phyloP scores from a whole-genome alignment of 306 rosid species.

The Vigna trinervia region DNA sequence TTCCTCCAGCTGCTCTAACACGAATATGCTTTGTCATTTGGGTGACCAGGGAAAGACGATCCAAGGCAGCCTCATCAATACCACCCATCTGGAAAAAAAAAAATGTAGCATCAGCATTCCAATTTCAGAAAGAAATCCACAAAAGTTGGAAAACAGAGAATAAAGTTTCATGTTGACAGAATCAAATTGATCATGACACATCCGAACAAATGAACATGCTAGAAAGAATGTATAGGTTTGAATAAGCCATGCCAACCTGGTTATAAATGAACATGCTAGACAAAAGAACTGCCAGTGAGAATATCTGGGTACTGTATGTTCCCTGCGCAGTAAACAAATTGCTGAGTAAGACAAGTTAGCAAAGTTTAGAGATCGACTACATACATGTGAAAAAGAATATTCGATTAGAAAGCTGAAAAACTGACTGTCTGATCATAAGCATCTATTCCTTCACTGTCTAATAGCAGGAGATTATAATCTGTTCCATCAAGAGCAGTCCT shows the following conservation, averaged over 20 bases:
- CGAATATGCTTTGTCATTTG: conserved; percentile 96
- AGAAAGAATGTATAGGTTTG: conserved; percentile 21
- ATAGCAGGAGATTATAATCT: conserved; percentile 77
- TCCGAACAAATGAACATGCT: conserved; percentile 2
- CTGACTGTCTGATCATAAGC: conserved; percentile 95
- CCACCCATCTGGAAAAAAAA: conserved; percentile 79
- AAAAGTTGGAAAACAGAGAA: neutral
- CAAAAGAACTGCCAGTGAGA: conserved; percentile 89
- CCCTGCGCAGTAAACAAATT: conserved; percentile 61
- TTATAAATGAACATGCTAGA: conserved; percentile 96
- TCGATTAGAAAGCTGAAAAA: conserved; percentile 33
- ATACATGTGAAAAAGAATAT: neutral
- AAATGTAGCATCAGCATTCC: conserved; percentile 35
- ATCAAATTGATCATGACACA: conserved; percentile 18
- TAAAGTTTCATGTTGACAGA: conserved; percentile 6
- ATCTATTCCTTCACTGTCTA: conserved; percentile 97
- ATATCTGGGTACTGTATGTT: conserved; percentile 95
- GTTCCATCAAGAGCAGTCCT: conserved; percentile 96
- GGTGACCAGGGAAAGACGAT: conserved; percentile 94
- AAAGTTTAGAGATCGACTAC: conserved; percentile 8
- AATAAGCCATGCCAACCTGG: conserved; percentile 68
- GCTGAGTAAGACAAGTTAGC: conserved; percentile 10
- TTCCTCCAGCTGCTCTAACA: conserved; percentile 85
- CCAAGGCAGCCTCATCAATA: conserved; percentile 92
- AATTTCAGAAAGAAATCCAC: conserved; percentile 36